phyloP scores from a whole-genome alignment of 495 filamentous ascomycete species.

The Podospora comata region DNA sequence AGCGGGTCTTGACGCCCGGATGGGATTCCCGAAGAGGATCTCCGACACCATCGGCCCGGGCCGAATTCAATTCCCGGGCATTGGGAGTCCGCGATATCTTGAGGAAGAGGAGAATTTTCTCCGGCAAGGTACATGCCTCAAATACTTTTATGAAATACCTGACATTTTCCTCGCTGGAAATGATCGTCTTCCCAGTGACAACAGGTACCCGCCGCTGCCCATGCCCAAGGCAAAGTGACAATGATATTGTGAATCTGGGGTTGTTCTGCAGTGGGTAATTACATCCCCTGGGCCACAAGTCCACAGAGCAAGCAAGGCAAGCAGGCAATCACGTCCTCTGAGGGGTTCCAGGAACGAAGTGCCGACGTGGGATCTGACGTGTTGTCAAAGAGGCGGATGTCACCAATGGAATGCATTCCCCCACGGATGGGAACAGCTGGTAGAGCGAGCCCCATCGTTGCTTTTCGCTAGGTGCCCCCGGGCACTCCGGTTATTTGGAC shows the following conservation, averaged over 20 bases:
- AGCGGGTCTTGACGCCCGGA: not conserved
- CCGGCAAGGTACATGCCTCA: no score
- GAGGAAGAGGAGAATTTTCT: no score
- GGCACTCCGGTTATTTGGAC: not conserved
- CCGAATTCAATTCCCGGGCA: not conserved
- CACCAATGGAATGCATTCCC: not conserved
- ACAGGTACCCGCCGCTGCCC: not conserved
- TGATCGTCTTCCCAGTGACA: not conserved
- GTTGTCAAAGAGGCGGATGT: not conserved
- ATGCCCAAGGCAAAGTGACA: not conserved
- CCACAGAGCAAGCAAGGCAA: not conserved
- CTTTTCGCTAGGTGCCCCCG: not conserved
- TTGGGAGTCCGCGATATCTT: not conserved
- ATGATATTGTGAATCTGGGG: not conserved
- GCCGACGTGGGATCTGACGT: conserved; percentile 10
- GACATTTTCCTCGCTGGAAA: not conserved
- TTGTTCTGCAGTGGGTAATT: not conserved
- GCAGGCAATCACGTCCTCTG: not conserved
- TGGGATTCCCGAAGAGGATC: not conserved
- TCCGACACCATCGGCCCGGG: not conserved
- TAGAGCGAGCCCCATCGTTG: not conserved
- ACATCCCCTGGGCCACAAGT: not conserved
- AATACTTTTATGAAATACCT: not conserved
- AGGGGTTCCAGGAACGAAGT: not conserved
- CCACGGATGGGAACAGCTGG: not conserved